Percentiles rank a stretch among this genome's conserved stretches.
Conservation (phyloP, 768 basidiomycete genomes). For the Tulasnella sp. region DNA sequence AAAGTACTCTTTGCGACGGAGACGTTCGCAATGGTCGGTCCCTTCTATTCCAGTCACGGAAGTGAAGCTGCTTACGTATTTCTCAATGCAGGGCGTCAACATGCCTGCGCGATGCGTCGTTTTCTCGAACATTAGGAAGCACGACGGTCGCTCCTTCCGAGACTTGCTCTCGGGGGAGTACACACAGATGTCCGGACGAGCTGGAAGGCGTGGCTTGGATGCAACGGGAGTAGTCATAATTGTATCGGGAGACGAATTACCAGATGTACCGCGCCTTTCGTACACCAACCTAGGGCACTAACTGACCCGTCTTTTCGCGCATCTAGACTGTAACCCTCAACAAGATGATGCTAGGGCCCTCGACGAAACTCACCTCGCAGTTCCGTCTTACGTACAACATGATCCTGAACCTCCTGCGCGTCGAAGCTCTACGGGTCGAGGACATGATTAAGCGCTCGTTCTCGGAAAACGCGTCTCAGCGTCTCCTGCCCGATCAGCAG, state of each 20-base stretch:
- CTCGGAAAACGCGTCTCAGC: constrained; percentile 93
- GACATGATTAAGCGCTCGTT: constrained; percentile 99
- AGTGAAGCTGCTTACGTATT: not conserved
- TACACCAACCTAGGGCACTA: not conserved
- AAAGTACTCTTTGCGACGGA: constrained; percentile 97
- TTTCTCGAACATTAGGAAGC: constrained; percentile 89
- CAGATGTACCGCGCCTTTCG: constrained; percentile 47
- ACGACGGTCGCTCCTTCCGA: constrained; percentile 87
- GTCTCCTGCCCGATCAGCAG: constrained; percentile 86
- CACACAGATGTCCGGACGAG: constrained; percentile 98
- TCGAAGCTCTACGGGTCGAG: constrained; percentile 91
- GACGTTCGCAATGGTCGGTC: constrained; percentile 89
- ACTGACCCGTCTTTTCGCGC: not conserved
- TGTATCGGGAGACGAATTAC: constrained; percentile 67
- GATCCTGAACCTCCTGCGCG: constrained; percentile 92
- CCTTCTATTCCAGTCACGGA: too few species aligned
- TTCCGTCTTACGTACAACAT: constrained; percentile 98
- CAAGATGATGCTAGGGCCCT: constrained; percentile 90
- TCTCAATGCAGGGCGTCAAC: constrained; percentile 77
- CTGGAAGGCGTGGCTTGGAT: constrained; percentile 91
- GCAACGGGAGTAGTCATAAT: constrained; percentile 93
- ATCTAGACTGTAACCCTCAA: constrained; percentile 57
- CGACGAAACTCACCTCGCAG: constrained; percentile 86
- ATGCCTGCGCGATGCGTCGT: constrained; percentile 98
- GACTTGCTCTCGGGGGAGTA: constrained; percentile 87